These are phyloP conservation scores for Dentipellis sp. DNA, from an alignment of 768 basidiomycete species.

Conservation along the genomic window DNA sequence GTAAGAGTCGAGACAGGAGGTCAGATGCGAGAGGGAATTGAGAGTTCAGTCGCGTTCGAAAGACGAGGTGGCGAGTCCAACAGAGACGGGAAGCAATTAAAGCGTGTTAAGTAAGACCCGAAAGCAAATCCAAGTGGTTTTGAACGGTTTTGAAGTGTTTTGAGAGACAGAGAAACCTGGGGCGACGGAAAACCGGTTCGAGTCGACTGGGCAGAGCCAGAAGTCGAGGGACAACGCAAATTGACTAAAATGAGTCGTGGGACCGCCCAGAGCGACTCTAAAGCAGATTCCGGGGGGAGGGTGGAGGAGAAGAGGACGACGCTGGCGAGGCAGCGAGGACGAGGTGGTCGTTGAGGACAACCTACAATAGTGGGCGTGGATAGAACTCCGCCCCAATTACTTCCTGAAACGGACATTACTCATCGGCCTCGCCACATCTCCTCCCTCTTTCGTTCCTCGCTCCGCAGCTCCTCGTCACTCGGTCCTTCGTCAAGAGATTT, in stretches of 20 bases:
- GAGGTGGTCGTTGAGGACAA: constrained; percentile 14
- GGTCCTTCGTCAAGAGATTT: background rate
- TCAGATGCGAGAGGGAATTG: background rate
- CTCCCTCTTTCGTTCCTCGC: background rate
- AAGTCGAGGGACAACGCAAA: background rate
- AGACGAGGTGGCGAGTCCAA: background rate
- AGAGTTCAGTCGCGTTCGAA: too few relatives aligned
- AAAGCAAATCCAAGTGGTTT: constrained; percentile 3
- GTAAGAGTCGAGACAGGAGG: constrained; percentile 3
- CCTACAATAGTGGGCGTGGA: constrained; percentile 1
- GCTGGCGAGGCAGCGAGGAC: constrained; percentile 7
- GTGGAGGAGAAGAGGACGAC: background rate
- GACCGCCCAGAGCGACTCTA: constrained; percentile 4
- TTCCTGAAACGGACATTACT: constrained; percentile 1
- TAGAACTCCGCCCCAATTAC: constrained; percentile 12
- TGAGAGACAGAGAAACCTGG: background rate
- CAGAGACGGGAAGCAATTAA: background rate
- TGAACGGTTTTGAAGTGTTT: constrained; percentile 8
- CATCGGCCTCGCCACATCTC: constrained; percentile 3
- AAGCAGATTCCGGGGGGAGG: background rate
- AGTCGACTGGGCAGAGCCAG: background rate
- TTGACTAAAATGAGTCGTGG: background rate
- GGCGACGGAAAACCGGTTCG: constrained; percentile 1
- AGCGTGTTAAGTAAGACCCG: background rate
- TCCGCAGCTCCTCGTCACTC: background rate